Percentiles rank a stretch among this genome's conserved stretches.
These are phyloP conservation scores for Didymella pomorum DNA, from an alignment of 2,329 filamentous ascomycete genomes.

Conservation along the genomic window DNA sequence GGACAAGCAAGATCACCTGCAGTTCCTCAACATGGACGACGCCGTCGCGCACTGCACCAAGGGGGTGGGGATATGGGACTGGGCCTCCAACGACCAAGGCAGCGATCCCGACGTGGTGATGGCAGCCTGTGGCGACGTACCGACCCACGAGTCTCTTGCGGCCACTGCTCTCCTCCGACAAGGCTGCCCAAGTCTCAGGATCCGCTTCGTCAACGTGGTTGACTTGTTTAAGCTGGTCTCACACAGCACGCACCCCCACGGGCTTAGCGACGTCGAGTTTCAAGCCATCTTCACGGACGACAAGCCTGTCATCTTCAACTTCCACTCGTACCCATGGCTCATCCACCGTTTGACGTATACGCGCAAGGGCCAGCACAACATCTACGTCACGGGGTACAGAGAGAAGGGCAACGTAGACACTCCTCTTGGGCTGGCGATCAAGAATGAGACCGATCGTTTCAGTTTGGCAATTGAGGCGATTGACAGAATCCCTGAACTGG, in stretches of 20 bases:
- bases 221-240: constrained; percentile 83
- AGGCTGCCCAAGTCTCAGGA: constrained; percentile 75
- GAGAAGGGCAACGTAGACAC: constrained; percentile 89
- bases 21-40: constrained; percentile 76
- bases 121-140: constrained; percentile 77
- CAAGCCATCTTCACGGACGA: constrained; percentile 73
- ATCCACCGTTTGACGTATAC: constrained; percentile 80
- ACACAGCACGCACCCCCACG: constrained; percentile 74
- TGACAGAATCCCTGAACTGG: constrained; percentile 68
- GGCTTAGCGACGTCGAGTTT: constrained; percentile 67
- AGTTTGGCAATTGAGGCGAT: constrained; percentile 80
- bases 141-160: constrained; percentile 76
- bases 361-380: constrained; percentile 70
- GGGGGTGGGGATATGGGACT: constrained; percentile 79
- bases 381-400: constrained; percentile 79
- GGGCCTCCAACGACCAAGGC: constrained; percentile 74
- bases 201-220: constrained; percentile 81
- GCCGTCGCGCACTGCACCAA: constrained; percentile 80
- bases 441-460: constrained; percentile 79
- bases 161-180: constrained; percentile 76
- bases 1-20: constrained; percentile 80
- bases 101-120: constrained; percentile 77
- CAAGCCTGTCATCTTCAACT: constrained; percentile 81
- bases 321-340: constrained; percentile 84
- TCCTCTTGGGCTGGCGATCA: constrained; percentile 78